Conservation (phyloP, 306 rosid species). For the Luffa acutangula region DNA sequence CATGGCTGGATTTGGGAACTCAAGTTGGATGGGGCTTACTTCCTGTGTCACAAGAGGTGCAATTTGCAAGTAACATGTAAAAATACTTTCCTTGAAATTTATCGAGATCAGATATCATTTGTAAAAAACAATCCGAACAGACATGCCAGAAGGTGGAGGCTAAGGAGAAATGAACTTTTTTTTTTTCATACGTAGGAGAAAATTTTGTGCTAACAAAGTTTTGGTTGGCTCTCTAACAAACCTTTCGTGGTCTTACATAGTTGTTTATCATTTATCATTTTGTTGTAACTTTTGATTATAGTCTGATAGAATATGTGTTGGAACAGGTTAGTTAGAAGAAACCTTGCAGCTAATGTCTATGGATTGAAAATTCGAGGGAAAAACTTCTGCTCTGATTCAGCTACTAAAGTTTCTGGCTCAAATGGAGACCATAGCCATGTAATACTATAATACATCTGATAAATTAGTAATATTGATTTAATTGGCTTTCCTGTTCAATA, state of each 20-base stretch:
- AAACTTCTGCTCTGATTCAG: slow-evolving; percentile 29
- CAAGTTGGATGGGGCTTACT: slow-evolving; percentile 33
- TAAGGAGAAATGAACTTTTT: slow-evolving; percentile 74
- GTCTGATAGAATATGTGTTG: slow-evolving; percentile 11
- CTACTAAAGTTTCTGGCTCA: slow-evolving; percentile 35
- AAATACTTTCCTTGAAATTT: slow-evolving; percentile 62
- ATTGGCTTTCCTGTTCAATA: not conserved
- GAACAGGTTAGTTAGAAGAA: slow-evolving; percentile 42
- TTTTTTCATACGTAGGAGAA: slow-evolving; percentile 65
- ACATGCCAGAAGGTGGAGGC: slow-evolving; percentile 63
- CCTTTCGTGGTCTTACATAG: not conserved
- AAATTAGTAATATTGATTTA: not conserved
- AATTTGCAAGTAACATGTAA: slow-evolving; percentile 58
- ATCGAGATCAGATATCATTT: slow-evolving; percentile 66
- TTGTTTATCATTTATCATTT: not conserved
- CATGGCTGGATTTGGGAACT: slow-evolving; percentile 51
- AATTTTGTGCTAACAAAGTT: slow-evolving; percentile 4
- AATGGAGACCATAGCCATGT: slow-evolving; percentile 27
- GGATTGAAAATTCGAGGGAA: slow-evolving; percentile 29
- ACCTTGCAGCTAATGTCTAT: slow-evolving; percentile 18
- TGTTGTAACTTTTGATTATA: not conserved
- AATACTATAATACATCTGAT: slow-evolving; percentile 11
- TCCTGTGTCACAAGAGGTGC: slow-evolving; percentile 55
- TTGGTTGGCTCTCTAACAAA: not conserved
- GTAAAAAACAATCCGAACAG: slow-evolving; percentile 16